These are phyloP conservation scores for Amphirosellinia nigrospora DNA, from an alignment of 495 filamentous ascomycete species.

Conservation along the genomic window DNA sequence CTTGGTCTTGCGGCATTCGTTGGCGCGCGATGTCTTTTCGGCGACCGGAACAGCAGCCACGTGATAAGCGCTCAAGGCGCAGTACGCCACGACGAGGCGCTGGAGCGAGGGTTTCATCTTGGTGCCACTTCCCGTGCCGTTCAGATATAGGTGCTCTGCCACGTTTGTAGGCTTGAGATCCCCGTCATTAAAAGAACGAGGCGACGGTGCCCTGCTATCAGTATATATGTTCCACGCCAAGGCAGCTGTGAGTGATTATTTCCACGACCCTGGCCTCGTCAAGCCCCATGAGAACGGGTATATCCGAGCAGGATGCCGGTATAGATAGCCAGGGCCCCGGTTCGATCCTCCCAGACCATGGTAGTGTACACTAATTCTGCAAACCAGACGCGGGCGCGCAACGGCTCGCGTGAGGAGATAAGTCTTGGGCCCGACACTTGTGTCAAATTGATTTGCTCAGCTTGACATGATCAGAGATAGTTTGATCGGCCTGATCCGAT, in stretches of 20 bases:
- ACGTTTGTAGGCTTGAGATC: neutral
- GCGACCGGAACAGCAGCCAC: constrained; percentile 24
- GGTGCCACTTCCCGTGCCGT: neutral
- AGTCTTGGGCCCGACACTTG: neutral
- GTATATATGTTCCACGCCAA: neutral
- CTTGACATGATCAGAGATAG: neutral
- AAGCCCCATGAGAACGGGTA: neutral
- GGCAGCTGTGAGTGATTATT: neutral
- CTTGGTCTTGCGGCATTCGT: constrained; percentile 44
- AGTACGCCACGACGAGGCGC: constrained; percentile 25
- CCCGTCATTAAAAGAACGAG: neutral
- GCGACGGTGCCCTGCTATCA: neutral
- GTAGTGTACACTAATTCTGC: neutral
- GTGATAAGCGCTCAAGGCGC: constrained; percentile 24
- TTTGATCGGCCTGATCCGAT: too few species aligned
- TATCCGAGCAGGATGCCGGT: neutral
- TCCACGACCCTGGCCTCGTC: neutral
- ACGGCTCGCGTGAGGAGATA: neutral
- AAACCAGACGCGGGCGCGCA: neutral
- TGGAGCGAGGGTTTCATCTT: constrained; percentile 29
- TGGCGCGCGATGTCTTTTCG: constrained; percentile 4
- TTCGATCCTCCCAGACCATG: neutral
- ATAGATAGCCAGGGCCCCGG: neutral
- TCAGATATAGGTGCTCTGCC: neutral
- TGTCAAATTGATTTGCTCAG: neutral